These are phyloP conservation scores for Agaricus sinodeliciosus DNA, from an alignment of 768 basidiomycete species.

Conservation along the genomic window DNA sequence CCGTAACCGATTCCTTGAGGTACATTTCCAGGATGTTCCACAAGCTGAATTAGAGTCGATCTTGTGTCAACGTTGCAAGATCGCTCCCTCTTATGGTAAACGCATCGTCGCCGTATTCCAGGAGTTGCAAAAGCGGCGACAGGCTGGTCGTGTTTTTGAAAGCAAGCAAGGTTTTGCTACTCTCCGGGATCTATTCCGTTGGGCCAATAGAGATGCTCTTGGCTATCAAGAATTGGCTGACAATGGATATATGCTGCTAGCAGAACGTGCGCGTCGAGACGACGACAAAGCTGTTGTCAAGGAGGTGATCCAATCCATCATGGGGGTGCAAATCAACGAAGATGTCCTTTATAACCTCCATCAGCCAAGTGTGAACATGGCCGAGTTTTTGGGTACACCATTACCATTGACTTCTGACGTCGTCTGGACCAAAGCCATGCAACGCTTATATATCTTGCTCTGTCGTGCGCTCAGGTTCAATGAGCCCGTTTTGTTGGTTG, in stretches of 20 bases:
- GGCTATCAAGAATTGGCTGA: constrained; percentile 91
- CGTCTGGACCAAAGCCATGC: constrained; percentile 94
- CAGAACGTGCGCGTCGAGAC: constrained; percentile 76
- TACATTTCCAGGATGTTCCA: constrained; percentile 96
- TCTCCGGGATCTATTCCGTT: constrained; percentile 92
- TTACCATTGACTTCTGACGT: constrained; percentile 44
- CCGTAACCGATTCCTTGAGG: constrained; percentile 94
- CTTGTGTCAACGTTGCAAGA: constrained; percentile 84
- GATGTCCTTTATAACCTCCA: constrained; percentile 56
- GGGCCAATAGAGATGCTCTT: constrained; percentile 87
- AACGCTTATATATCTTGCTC: constrained; percentile 78
- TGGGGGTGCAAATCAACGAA: constrained; percentile 84
- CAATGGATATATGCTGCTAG: constrained; percentile 96
- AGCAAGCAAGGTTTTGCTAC: constrained; percentile 97
- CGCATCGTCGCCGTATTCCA: constrained; percentile 88
- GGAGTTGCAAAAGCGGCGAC: constrained; percentile 88
- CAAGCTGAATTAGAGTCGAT: constrained; percentile 91
- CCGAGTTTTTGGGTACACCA: constrained; percentile 48
- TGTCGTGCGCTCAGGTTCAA: constrained; percentile 83
- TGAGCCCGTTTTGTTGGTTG: constrained; percentile 92
- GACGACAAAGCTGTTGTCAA: constrained; percentile 90
- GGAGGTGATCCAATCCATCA: constrained; percentile 83
- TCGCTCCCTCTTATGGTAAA: constrained; percentile 90
- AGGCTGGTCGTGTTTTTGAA: constrained; percentile 90
- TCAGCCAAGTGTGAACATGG: constrained; percentile 31